Percentiles rank a stretch among this genome's conserved stretches.
Evolutionary conservation across 1,284 basidiomycete genomes (phyloP).

Genomic region (Boletellus dicymbophilus): DNA sequence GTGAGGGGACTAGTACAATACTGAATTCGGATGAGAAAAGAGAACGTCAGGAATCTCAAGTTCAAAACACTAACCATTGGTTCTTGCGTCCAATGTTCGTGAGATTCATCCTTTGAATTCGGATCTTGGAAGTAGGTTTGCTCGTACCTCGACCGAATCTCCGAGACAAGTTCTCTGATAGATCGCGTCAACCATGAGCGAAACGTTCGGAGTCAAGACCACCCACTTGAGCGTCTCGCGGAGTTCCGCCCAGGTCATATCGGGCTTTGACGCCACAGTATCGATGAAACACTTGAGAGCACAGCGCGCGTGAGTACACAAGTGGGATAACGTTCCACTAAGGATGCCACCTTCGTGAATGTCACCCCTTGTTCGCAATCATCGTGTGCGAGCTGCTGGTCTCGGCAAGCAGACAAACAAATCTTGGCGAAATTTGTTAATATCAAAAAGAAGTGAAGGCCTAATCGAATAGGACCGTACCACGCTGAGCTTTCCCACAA

Average conservation of each 20-base stretch:
- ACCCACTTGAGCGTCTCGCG: constrained; percentile 21
- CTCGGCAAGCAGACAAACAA: constrained; percentile 31
- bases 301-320: not conserved
- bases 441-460: not conserved
- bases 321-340: not conserved
- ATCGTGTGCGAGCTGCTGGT: constrained; percentile 25
- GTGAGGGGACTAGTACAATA: constrained; percentile 7
- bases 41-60: not conserved
- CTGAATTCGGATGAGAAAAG: constrained; percentile 7
- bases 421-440: constrained; percentile 17
- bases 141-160: constrained; percentile 18
- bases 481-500: constrained; percentile 18
- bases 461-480: constrained; percentile 7
- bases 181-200: not conserved
- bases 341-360: constrained; percentile 25
- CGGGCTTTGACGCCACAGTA: constrained; percentile 6
- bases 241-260: constrained; percentile 25
- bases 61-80: constrained; percentile 21
- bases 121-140: not conserved
- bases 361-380: constrained; percentile 17
- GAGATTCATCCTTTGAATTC: not conserved
- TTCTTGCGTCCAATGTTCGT: constrained; percentile 14
- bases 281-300: constrained; percentile 27
- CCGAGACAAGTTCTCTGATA: constrained; percentile 14
- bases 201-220: not conserved